Evolutionary conservation across 768 basidiomycete genomes (phyloP).

Genomic region (Strobilomyces confusus): DNA sequence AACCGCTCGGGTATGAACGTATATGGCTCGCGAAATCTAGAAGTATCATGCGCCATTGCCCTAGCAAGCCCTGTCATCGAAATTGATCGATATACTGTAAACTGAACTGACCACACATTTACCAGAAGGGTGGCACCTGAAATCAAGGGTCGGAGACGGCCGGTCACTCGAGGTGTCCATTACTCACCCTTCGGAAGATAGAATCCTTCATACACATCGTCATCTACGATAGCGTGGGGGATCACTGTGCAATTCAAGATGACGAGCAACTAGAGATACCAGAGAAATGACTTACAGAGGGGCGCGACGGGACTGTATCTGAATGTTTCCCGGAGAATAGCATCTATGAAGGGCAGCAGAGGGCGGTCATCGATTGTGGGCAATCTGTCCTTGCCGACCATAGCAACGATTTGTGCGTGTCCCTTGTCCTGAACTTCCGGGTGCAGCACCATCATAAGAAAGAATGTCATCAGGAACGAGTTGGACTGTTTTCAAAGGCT

Average conservation of each 20-base stretch:
- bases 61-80: not conserved
- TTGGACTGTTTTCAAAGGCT: not conserved
- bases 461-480: not conserved
- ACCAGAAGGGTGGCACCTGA: conserved; percentile 19
- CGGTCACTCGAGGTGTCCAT: not conserved
- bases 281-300: not conserved
- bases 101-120: conserved; percentile 25
- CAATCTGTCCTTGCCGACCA: not conserved
- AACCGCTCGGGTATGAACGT: not conserved
- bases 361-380: not conserved
- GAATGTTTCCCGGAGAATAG: not conserved
- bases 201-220: not conserved
- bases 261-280: not conserved
- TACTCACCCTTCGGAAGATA: not conserved
- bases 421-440: not conserved
- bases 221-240: not conserved
- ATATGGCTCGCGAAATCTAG: not conserved
- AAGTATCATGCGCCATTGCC: not conserved
- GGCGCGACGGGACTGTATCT: not conserved
- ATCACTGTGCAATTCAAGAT: not conserved
- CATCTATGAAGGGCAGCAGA: not conserved
- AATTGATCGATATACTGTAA: not conserved
- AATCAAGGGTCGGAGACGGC: not conserved
- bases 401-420: not conserved
- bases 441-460: not conserved